Conservation (phyloP, 495 filamentous ascomycete genomes). For the Aspergillus carlsbadensis region DNA sequence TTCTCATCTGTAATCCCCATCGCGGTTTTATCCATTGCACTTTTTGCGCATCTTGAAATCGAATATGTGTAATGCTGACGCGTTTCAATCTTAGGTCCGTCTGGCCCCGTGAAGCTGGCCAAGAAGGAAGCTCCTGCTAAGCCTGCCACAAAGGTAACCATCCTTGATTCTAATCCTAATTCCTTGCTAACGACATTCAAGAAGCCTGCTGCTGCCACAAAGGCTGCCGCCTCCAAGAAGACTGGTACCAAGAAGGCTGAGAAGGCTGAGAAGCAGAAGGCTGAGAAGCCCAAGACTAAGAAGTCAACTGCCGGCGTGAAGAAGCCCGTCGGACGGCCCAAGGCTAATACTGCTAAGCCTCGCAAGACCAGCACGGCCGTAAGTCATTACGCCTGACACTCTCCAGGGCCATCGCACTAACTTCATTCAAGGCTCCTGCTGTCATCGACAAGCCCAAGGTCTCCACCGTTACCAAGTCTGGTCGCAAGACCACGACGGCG, state of each 20-base stretch:
- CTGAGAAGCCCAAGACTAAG: conserved; percentile 39
- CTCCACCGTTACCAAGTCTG: conserved; percentile 85
- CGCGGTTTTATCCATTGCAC: background rate
- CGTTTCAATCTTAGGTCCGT: conserved; percentile 61
- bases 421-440: conserved; percentile 53
- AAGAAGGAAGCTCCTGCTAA: conserved; percentile 70
- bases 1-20: conserved; percentile 1
- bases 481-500: conserved; percentile 79
- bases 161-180: background rate
- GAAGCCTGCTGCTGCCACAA: conserved; percentile 38
- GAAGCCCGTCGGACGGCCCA: conserved; percentile 38
- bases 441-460: conserved; percentile 72
- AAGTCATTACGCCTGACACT: conserved; percentile 18
- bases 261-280: conserved; percentile 45
- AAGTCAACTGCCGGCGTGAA: conserved; percentile 26
- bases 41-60: conserved; percentile 13
- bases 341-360: conserved; percentile 56
- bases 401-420: conserved; percentile 13
- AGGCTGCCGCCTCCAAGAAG: conserved; percentile 47
- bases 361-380: conserved; percentile 50
- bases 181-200: conserved; percentile 27
- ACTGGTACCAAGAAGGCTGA: conserved; percentile 44
- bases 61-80: conserved; percentile 35
- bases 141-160: conserved; percentile 49
- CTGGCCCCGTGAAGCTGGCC: conserved; percentile 93